A percentile compares a stretch with the other conserved stretches of the same genome.
phyloP scores from a whole-genome alignment of 2,329 filamentous ascomycete genomes.

The Lachnellula occidentalis region DNA sequence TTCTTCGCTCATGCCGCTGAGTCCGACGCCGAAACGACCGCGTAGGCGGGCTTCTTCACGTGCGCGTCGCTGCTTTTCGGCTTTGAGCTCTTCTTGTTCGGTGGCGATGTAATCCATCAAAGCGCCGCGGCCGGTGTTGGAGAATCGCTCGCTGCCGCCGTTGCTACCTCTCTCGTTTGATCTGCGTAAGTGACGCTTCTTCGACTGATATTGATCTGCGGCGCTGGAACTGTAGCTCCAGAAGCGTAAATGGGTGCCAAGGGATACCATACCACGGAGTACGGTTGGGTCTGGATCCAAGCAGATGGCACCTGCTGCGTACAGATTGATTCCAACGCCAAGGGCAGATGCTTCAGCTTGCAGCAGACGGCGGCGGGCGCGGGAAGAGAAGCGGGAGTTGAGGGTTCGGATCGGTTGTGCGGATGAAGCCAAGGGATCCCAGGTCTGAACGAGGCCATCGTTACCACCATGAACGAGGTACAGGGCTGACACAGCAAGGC shows the following conservation, averaged over 20 bases:
- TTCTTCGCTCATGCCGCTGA: slow-evolving; percentile 62
- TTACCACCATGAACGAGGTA: slow-evolving; percentile 91
- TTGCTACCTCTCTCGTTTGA: slow-evolving; percentile 55
- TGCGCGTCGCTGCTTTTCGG: slow-evolving; percentile 60
- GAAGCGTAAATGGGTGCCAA: slow-evolving; percentile 82
- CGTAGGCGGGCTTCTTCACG: slow-evolving; percentile 67
- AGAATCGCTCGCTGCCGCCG: slow-evolving; percentile 49
- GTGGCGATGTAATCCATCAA: slow-evolving; percentile 78
- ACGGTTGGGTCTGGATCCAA: slow-evolving; percentile 84
- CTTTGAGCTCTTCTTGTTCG: slow-evolving; percentile 75
- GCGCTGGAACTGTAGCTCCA: slow-evolving; percentile 88
- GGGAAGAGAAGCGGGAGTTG: slow-evolving; percentile 76
- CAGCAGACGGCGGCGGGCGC: slow-evolving; percentile 69
- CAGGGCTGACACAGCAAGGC: slow-evolving; percentile 74
- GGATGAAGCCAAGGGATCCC: slow-evolving; percentile 88
- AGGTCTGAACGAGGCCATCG: slow-evolving; percentile 90
- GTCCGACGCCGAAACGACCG: slow-evolving; percentile 76
- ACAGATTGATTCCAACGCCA: slow-evolving; percentile 68
- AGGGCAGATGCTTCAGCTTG: slow-evolving; percentile 63
- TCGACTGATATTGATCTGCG: slow-evolving; percentile 66
- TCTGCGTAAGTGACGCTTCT: slow-evolving; percentile 73
- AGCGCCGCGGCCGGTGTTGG: slow-evolving; percentile 59
- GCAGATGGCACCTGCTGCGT: slow-evolving; percentile 75
- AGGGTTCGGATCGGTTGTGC: slow-evolving; percentile 75
- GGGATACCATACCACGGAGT: slow-evolving; percentile 78